A percentile compares a stretch with the other conserved stretches of the same genome.
These are phyloP conservation scores for Gastrodia elata DNA, from an alignment of 106 monocot species.

Conservation along the genomic window DNA sequence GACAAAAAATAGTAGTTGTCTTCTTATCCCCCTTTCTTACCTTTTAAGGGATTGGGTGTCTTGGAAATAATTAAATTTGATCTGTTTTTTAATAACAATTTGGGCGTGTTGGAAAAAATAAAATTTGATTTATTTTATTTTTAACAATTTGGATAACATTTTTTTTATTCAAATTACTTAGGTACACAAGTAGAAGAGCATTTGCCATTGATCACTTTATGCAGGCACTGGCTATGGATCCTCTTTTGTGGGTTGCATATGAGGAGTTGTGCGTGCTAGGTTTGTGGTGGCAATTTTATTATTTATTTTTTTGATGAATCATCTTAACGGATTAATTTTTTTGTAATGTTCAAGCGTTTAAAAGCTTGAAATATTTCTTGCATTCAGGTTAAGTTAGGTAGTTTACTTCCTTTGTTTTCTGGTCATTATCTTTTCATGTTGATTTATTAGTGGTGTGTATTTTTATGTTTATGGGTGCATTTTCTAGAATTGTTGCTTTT, in stretches of 20 bases:
- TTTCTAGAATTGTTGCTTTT: not conserved
- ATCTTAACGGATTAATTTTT: not conserved
- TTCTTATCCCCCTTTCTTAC: not conserved
- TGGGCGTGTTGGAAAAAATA: too few relatives aligned
- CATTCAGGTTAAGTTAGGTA: not conserved
- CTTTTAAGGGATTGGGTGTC: not conserved
- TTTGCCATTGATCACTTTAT: conserved; percentile 69
- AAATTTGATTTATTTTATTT: not conserved
- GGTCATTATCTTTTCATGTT: not conserved
- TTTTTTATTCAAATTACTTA: conserved; percentile 11
- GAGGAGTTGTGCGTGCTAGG: conserved; percentile 89
- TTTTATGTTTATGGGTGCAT: not conserved
- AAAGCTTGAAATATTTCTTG: not conserved
- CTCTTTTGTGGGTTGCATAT: conserved; percentile 95
- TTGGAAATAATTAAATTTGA: not conserved
- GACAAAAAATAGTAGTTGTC: not conserved
- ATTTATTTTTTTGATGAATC: not conserved
- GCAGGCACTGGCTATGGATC: conserved; percentile 76
- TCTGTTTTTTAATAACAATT: not conserved
- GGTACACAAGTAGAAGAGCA: conserved; percentile 71
- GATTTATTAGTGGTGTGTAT: not conserved
- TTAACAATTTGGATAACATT: not conserved
- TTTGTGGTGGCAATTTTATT: conserved; percentile 23
- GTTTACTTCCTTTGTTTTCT: not conserved
- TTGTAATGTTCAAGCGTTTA: not conserved